These are phyloP conservation scores for Schoenoplectus tabernaemontani DNA, from an alignment of 202 grass and related monocot genomes.

Conservation along the genomic window DNA sequence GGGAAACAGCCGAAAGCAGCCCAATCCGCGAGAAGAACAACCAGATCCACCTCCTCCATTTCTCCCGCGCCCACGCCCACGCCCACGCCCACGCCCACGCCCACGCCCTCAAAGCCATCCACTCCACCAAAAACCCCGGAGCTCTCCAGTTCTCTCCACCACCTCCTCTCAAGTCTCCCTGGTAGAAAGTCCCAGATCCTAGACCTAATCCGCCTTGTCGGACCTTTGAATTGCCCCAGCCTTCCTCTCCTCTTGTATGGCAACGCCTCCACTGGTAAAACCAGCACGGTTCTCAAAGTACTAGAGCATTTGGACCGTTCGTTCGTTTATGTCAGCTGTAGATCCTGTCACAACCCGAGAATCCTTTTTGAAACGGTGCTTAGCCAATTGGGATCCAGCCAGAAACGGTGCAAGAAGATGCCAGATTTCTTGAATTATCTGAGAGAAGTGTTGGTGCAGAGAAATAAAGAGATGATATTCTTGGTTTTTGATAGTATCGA, in stretches of 20 bases:
- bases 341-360: constrained; percentile 48
- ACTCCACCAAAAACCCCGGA: constrained; percentile 30
- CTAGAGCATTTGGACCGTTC: constrained; percentile 39
- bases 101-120: constrained; percentile 5
- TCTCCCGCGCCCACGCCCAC: constrained; percentile 2
- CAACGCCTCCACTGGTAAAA: constrained; percentile 63
- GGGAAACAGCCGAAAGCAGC: constrained; percentile 20
- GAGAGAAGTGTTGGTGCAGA: constrained; percentile 39
- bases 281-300: constrained; percentile 55
- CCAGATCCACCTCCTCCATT: constrained; percentile 28
- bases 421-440: constrained; percentile 64
- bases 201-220: constrained; percentile 58
- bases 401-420: constrained; percentile 43
- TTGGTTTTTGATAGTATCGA: constrained; percentile 83
- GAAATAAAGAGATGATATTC: constrained; percentile 37
- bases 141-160: not conserved
- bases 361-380: constrained; percentile 59
- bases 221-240: constrained; percentile 37
- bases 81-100: not conserved
- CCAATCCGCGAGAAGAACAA: constrained; percentile 40
- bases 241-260: constrained; percentile 57
- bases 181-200: constrained; percentile 43
- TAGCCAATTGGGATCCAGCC: constrained; percentile 29
- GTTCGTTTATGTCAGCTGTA: constrained; percentile 53
- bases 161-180: constrained; percentile 40